Percentiles rank a stretch among this genome's conserved stretches.
phyloP scores from a whole-genome alignment of 306 rosid species.

The Albizia julibrissin region DNA sequence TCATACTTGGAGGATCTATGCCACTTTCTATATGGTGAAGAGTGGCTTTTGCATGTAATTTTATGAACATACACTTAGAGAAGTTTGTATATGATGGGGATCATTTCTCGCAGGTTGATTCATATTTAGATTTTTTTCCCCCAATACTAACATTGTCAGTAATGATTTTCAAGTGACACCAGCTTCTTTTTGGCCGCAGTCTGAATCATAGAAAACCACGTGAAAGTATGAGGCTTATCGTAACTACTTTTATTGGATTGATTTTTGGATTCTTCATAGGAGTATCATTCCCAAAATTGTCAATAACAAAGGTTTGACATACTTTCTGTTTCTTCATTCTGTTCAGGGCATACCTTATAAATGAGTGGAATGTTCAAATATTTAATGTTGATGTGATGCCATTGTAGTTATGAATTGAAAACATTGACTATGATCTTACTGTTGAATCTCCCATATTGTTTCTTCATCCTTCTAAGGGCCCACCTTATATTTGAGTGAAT shows the following conservation, averaged over 20 bases:
- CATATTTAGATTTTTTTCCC: conserved; percentile 7
- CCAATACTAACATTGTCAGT: conserved; percentile 21
- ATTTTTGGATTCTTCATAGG: conserved; percentile 92
- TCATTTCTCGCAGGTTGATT: conserved; percentile 70
- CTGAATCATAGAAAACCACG: conserved; percentile 69
- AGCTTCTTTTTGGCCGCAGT: conserved; percentile 61
- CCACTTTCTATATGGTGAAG: conserved; percentile 51
- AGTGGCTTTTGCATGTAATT: conserved; percentile 43
- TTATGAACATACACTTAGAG: conserved; percentile 44
- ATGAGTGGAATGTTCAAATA: conserved; percentile 11
- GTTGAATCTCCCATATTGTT: conserved; percentile 43
- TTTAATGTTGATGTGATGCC: conserved; percentile 1
- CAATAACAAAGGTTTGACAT: conserved; percentile 78
- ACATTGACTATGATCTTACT: conserved; percentile 22
- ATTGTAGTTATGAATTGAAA: conserved; percentile 28
- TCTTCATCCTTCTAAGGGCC: conserved; percentile 21
- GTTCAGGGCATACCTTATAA: not conserved
- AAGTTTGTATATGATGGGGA: conserved; percentile 73
- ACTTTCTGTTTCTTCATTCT: conserved; percentile 28
- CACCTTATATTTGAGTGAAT: conserved; percentile 2
- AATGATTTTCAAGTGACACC: conserved; percentile 33
- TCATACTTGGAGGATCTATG: conserved; percentile 36
- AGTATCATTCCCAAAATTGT: conserved; percentile 79
- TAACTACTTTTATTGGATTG: conserved; percentile 79
- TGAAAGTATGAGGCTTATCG: conserved; percentile 81